phyloP scores from a whole-genome alignment of 495 filamentous ascomycete genomes.

The Annulohypoxylon stygium region DNA sequence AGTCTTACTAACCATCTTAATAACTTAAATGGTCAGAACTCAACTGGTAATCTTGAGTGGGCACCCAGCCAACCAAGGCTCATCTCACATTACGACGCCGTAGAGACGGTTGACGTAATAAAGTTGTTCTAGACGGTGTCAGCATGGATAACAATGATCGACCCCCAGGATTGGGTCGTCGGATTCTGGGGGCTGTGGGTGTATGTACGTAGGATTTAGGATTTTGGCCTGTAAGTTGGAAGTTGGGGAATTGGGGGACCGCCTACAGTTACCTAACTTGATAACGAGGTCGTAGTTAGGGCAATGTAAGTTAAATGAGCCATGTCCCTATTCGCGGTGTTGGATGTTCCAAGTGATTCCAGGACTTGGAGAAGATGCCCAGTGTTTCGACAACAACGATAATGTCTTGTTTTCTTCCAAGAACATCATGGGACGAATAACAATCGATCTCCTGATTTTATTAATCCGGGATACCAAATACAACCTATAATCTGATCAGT shows the following conservation, averaged over 20 bases:
- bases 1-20: conserved; percentile 46
- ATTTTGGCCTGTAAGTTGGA: background rate
- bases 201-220: background rate
- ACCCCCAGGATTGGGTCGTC: conserved; percentile 34
- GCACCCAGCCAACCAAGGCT: conserved; percentile 31
- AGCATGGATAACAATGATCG: conserved; percentile 23
- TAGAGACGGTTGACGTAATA: conserved; percentile 41
- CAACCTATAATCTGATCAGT: conserved; percentile 15
- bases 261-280: conserved; percentile 43
- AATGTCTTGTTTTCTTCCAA: background rate
- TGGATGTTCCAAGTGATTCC: conserved; percentile 1
- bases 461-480: conserved; percentile 5
- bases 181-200: conserved; percentile 19
- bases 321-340: conserved; percentile 10
- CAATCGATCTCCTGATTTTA: conserved; percentile 1
- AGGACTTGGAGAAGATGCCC: background rate
- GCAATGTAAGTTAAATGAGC: conserved; percentile 13
- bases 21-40: conserved; percentile 29
- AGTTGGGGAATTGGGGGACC: conserved; percentile 9
- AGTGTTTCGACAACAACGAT: background rate
- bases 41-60: conserved; percentile 22
- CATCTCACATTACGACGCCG: conserved; percentile 26
- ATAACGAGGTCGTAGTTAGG: conserved; percentile 12
- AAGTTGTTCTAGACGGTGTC: conserved; percentile 37
- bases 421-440: background rate